Evolutionary conservation across 2,329 filamentous ascomycete genomes (phyloP).

Genomic region (Zasmidium citrigriseum): DNA sequence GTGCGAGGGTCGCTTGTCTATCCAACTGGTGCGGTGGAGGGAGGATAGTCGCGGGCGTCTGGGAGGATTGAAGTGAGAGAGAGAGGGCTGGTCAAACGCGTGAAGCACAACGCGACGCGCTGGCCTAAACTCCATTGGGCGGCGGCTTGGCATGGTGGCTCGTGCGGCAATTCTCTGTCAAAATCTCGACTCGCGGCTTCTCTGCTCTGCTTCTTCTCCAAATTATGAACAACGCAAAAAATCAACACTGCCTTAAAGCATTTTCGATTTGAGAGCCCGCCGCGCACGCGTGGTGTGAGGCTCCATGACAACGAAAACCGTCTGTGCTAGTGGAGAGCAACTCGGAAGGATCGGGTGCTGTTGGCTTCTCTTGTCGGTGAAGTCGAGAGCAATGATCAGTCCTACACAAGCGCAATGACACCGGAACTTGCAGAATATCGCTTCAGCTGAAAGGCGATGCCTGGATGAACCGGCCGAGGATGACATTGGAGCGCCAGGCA

Average conservation of each 20-base stretch:
- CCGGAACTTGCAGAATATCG: too few species aligned
- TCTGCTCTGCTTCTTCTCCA: conserved; percentile 20
- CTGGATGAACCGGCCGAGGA: too few species aligned
- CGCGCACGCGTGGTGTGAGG: conserved; percentile 32
- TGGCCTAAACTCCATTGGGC: not conserved
- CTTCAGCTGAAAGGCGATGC: too few species aligned
- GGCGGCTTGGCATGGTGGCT: not conserved
- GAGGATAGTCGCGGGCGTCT: not conserved
- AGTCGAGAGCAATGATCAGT: conserved; percentile 42
- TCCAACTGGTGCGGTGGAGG: not conserved
- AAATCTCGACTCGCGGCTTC: conserved; percentile 9
- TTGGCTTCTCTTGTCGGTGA: conserved; percentile 35
- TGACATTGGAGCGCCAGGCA: too few species aligned
- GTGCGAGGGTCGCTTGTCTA: not conserved
- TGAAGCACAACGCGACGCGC: not conserved
- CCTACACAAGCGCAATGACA: too few species aligned
- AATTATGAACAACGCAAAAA: conserved; percentile 40
- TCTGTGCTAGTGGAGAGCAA: conserved; percentile 41
- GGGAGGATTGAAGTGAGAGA: not conserved
- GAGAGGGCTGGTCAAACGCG: not conserved
- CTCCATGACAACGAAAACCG: conserved; percentile 44
- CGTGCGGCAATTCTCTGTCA: not conserved
- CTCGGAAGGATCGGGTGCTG: conserved; percentile 40
- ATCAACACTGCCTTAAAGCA: conserved; percentile 42
- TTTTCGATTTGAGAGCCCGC: conserved; percentile 42